Base-by-base conservation (phyloP, 768 basidiomycete species). In the Tulasnella sp. region DNA sequence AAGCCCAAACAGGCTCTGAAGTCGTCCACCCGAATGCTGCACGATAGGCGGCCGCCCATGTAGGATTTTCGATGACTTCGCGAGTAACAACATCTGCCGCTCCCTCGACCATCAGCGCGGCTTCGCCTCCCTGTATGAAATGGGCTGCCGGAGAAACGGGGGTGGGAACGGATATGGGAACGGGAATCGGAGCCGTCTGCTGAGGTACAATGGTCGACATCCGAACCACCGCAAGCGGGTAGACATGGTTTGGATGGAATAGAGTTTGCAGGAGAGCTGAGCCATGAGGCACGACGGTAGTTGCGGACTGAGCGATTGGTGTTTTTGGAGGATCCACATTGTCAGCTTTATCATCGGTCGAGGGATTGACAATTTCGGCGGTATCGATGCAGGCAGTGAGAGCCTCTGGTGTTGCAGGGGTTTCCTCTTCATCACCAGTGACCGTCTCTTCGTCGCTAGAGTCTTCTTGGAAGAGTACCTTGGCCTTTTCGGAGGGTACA, bases 91-190 rank as follows among this genome's bases (percentile, higher is more conserved):
- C 89, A 74, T 88, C 88, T 4, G 91, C 94, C 1, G 91, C 90
- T 0, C 90, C 89, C 84, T 94, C 94, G 34, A 95, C 86, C 1
- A 90, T 90, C 84, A 90, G 92, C 3, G 90, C 89, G 81, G 91
- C 91, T 84, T 93, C 93, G 4, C 90, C 89, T 1, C 90, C 87
- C 0, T 90, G 89, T 5, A 92, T 92, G 44, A 93, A 86, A 0
- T 88, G 87, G 0, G 93, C 92, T 5, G 93, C 94, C 28, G 95
- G 95, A 0, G 94, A 96, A 3, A 96, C 93, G 0, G 95, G 95
- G 0, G 95, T 96, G 0, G 94, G 94, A 0, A 92, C 94, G n/a
- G 89, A 89, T 3, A 87, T 87, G 3, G 86, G 86, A 5, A 44
- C 54, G 34, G 74, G 76, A 31, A 76, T 41, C 18, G 80, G 76